Evolutionary conservation across 2,329 filamentous ascomycete species (phyloP), one percentile per base, ranked within the genome.

Genomic region (Colletotrichum trifolii): DNA sequence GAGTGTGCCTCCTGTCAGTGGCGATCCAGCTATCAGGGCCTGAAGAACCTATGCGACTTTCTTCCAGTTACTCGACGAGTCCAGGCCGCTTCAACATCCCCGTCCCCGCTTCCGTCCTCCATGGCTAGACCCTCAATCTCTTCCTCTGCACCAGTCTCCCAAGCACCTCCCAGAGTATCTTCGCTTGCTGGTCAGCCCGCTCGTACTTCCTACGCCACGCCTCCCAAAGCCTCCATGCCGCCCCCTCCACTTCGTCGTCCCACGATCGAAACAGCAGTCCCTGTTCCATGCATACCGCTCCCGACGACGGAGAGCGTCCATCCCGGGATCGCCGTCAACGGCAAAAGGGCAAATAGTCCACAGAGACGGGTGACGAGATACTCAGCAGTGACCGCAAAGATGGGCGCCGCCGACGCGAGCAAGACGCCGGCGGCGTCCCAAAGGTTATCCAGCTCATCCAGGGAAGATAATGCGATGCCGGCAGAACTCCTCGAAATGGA

Each of bases 401-500:
- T 9, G 11, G 35, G 25, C 25, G 25, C 12, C 11, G 36, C 25
- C 9, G 35, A 57, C 6, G n/a, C 54, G 25, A 45, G 15, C 54
- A 17, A 25, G 6, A 13, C 17, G 13, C n/a, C 45, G 25, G 38
- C n/a, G 25, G 11, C 34, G 12, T 35, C 17, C 3, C 6, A 43
- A 25, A 34, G 42, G 5, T 11, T 49, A 8, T n/a, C 8, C 25
- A 54, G 25, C 3, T 42, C 54, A 0, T 10, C 54, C 13, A 53
- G 12, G 4, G 40, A 8, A 10, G 57, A 36, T 2, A 53, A 59
- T 1, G 17, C 25, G 13, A 42, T 57, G 46, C 64, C 45, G 3
- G 36, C 39, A 6, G 40, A 60, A 8, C 33, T 60, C 3, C 52
- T 77, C 6, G 72, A 79, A 54, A 79, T 81, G 73, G 80, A 82